Evolutionary conservation across 208 protist species (phyloP).

Genomic region (Herpetomonas samuelpessoai): DNA sequence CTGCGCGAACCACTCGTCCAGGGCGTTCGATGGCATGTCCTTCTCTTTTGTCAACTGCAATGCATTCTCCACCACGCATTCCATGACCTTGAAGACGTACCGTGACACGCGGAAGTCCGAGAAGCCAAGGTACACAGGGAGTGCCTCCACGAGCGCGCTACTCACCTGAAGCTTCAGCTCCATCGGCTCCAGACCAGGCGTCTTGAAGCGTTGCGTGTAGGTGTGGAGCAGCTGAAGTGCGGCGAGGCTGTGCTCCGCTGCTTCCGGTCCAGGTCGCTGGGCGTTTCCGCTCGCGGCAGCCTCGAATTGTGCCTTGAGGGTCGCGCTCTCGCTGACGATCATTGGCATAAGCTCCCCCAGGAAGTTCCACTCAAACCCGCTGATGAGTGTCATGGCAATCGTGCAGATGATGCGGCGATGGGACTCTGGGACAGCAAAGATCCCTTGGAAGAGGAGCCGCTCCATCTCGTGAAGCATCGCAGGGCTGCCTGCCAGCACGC

Average conservation of each 20-base stretch:
- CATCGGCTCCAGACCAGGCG: conserved; percentile 37
- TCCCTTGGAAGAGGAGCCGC: conserved; percentile 54
- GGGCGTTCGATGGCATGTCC: conserved; percentile 30
- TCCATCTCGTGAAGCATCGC: conserved; percentile 58
- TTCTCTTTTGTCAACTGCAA: conserved; percentile 43
- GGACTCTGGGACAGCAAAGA: conserved; percentile 42
- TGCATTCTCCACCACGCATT: conserved; percentile 69
- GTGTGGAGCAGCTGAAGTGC: conserved; percentile 73
- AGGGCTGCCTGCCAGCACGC: conserved; percentile 25
- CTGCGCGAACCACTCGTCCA: conserved; percentile 61
- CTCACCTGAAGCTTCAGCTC: conserved; percentile 47
- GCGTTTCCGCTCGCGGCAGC: conserved; percentile 4
- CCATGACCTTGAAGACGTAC: conserved; percentile 72
- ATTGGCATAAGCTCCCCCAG: conserved; percentile 65
- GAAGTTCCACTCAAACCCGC: conserved; percentile 81
- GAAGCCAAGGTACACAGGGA: conserved; percentile 63
- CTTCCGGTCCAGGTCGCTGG: conserved; percentile 12
- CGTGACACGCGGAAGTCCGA: conserved; percentile 67
- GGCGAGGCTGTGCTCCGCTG: conserved; percentile 33
- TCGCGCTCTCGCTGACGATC: conserved; percentile 21
- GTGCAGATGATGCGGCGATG: conserved; percentile 67
- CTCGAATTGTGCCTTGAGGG: conserved; percentile 2
- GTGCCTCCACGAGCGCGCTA: conserved; percentile 30
- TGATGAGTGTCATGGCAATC: conserved; percentile 62
- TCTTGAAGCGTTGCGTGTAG: conserved; percentile 74